Evolutionary conservation across 1,139 yeast genomes (phyloP).

Genomic region (Yamadazyma blattariae): DNA sequence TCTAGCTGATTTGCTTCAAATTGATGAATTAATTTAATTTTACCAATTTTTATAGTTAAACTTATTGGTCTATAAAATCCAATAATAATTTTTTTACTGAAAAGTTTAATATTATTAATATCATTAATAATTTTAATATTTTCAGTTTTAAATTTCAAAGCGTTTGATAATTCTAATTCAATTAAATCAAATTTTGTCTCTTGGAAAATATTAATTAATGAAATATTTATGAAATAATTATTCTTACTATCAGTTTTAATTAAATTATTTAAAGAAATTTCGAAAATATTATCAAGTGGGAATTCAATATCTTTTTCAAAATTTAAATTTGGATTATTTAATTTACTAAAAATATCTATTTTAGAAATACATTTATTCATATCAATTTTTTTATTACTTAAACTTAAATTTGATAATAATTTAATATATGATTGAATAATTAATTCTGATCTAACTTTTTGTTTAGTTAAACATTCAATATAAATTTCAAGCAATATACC

Average conservation of each 20-base stretch:
- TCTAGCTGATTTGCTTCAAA: conserved; percentile 1
- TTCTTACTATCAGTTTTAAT: conserved; percentile 26
- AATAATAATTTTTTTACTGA: conserved; percentile 19
- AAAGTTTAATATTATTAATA: conserved; percentile 18
- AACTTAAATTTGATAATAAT: conserved; percentile 29
- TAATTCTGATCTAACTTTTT: conserved; percentile 23
- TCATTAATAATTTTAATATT: conserved; percentile 5
- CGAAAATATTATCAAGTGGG: conserved; percentile 31
- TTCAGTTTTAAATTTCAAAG: conserved; percentile 8
- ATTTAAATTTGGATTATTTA: conserved; percentile 16
- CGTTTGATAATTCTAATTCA: conserved; percentile 18
- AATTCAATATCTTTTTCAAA: conserved; percentile 19
- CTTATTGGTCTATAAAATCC: conserved; percentile 26
- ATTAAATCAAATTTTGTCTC: conserved; percentile 21
- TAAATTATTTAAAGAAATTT: conserved; percentile 22
- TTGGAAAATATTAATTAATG: conserved; percentile 24
- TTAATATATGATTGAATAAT: conserved; percentile 32
- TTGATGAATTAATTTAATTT: conserved; percentile 11
- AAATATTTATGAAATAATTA: conserved; percentile 23
- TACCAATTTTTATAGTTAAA: conserved; percentile 19
- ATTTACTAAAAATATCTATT: conserved; percentile 20
- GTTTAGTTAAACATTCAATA: conserved; percentile 61
- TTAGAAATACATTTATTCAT: conserved; percentile 23
- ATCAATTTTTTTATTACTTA: conserved; percentile 18
- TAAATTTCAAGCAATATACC: conserved; percentile 61